phyloP scores from a whole-genome alignment of 75 land plant genomes.

The Picea glauca region DNA sequence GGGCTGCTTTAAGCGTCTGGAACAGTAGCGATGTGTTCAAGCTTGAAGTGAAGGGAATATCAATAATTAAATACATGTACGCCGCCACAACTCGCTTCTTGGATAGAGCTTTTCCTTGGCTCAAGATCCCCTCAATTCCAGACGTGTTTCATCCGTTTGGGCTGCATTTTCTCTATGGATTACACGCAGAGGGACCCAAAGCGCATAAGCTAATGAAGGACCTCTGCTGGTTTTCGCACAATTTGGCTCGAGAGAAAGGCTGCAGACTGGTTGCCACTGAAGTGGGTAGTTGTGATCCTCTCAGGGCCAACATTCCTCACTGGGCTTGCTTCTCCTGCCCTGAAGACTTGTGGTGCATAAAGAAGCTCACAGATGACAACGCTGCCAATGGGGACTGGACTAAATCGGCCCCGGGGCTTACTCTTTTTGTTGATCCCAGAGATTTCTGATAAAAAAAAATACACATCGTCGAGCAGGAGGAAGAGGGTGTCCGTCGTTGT shows the following conservation, averaged over 20 bases:
- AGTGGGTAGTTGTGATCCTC: slow-evolving; percentile 71
- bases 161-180: slow-evolving; percentile 83
- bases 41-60: slow-evolving; percentile 69
- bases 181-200: slow-evolving; percentile 58
- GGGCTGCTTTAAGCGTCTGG: slow-evolving; percentile 92
- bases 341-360: slow-evolving; percentile 94
- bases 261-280: slow-evolving; percentile 72
- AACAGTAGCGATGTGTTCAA: slow-evolving; percentile 59
- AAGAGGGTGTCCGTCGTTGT: no score
- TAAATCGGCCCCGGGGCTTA: slow-evolving; percentile 44
- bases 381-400: slow-evolving; percentile 66
- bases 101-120: slow-evolving; percentile 65
- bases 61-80: slow-evolving; percentile 15
- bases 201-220: slow-evolving; percentile 34
- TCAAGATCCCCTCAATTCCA: slow-evolving; percentile 72
- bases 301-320: slow-evolving; percentile 62
- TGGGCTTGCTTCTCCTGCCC: slow-evolving; percentile 78
- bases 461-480: no score
- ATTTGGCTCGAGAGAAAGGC: slow-evolving; percentile 57
- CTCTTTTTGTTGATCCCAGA: slow-evolving; percentile 78
- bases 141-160: slow-evolving; percentile 87
- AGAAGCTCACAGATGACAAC: slow-evolving; percentile 53
- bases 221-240: slow-evolving; percentile 69
- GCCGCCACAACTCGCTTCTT: slow-evolving; percentile 43
- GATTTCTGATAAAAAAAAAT: slow-evolving; percentile 24